Evolutionary conservation across 225 moss, liverwort and hornwort species (phyloP), one percentile per base, ranked within the genome.

Genomic region (Anthoceros angustus): DNA sequence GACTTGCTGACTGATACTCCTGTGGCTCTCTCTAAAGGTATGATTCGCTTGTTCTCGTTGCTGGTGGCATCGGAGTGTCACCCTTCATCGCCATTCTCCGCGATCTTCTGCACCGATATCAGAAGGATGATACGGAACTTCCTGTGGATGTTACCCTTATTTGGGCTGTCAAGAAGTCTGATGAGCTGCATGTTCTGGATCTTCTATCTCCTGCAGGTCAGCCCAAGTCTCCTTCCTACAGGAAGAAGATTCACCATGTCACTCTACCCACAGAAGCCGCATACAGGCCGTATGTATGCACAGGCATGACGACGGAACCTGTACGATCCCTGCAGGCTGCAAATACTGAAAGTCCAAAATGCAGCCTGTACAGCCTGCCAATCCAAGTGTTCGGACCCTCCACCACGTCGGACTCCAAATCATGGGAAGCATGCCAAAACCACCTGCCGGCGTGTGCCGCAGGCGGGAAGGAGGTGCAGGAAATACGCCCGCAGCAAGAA

Each of bases 51-150:
- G 64, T 93, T 61, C 72, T 93, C 71, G 82, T 93, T 66, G 93
- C 86, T 38, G 93, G 93, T 73, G 93, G 93, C 64, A 86, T 89
- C 72, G 93, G 93, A 23, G 79, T 93, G 42, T 80, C 93, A 38
- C 93, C 93, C 48, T 93, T 93, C 75, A 66, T 93, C 26, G 89
- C 87, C 18, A 71, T 89, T 42, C 46, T 93, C 62, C 87, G 89
- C 6, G 93, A 89, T 68, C 64, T 93, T 71, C 82, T 89, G 39
- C 86, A 89, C 21, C 86, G 93, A 55, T 74, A 75, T 73, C 80
- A 80, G 50, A 66, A 64, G 65, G 75, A 78, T 49, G 84, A 87
- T 70, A 62, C 77, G 39, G 74, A 77, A 40, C 83, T 93, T 61
- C 93, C 93, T 18, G 68, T 66, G 38, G 81, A 78, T 67, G 77